Conservation (phyloP, 768 basidiomycete species). For the Melanogaster broomeanus region DNA sequence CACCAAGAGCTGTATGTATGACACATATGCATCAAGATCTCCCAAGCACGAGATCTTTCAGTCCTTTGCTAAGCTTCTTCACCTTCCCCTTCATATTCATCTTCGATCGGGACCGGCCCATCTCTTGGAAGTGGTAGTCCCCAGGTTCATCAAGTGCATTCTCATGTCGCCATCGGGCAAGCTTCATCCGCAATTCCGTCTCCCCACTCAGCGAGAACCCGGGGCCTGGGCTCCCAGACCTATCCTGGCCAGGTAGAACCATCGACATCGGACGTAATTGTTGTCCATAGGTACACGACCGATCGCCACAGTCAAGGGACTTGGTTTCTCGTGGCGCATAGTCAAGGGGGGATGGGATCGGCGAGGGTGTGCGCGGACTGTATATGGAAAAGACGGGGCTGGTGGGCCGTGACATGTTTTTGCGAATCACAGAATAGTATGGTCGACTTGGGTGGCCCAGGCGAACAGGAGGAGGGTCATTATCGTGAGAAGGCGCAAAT, state of each 20-base stretch:
- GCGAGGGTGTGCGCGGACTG: constrained; percentile 27
- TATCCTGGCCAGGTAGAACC: constrained; percentile 21
- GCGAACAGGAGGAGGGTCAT: constrained; percentile 31
- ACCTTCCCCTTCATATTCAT: constrained; percentile 25
- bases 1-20: neutral
- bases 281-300: constrained; percentile 15
- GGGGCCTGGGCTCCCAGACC: constrained; percentile 16
- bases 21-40: constrained; percentile 13
- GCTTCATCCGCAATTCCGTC: constrained; percentile 57
- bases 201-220: constrained; percentile 64
- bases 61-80: constrained; percentile 30
- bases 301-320: constrained; percentile 32
- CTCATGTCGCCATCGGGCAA: constrained; percentile 41
- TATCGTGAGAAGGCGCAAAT: constrained; percentile 20
- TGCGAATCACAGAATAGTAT: constrained; percentile 57
- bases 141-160: constrained; percentile 32
- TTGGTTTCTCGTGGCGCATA: constrained; percentile 32
- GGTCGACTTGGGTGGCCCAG: constrained; percentile 55
- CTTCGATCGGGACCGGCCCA: constrained; percentile 17
- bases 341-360: constrained; percentile 23
- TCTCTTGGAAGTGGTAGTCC: constrained; percentile 33
- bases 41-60: constrained; percentile 33
- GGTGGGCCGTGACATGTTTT: constrained; percentile 44
- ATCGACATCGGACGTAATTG: constrained; percentile 31
- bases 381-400: constrained; percentile 32